Percentiles rank a stretch among this genome's conserved stretches.
Evolutionary conservation across 768 basidiomycete species (phyloP).

Genomic region (Cystofilobasidium macerans): DNA sequence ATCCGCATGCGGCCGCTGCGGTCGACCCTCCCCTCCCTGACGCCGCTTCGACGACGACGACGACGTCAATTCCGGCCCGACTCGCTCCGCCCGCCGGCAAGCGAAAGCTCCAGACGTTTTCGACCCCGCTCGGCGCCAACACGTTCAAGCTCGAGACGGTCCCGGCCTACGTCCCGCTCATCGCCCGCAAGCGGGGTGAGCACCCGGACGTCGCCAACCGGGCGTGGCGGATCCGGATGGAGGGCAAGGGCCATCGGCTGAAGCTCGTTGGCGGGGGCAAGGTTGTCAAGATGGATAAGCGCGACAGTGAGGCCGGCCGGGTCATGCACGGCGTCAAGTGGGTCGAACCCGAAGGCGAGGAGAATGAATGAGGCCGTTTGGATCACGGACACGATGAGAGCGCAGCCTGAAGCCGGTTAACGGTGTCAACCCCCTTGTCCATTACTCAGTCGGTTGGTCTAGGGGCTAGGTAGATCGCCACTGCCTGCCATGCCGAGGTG

Average conservation of each 20-base stretch:
- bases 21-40: background rate
- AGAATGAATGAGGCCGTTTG: background rate
- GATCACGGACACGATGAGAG: no score
- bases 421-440: no score
- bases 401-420: no score
- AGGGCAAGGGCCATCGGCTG: conserved; percentile 15
- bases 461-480: no score
- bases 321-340: background rate
- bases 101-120: conserved; percentile 30
- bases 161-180: conserved; percentile 55
- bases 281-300: background rate
- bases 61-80: background rate
- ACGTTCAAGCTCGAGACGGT: conserved; percentile 45
- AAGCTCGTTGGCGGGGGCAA: background rate
- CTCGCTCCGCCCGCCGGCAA: conserved; percentile 28
- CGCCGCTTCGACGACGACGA: background rate
- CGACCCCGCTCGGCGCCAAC: conserved; percentile 63
- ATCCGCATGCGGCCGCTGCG: conserved; percentile 14
- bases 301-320: background rate
- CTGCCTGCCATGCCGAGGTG: background rate
- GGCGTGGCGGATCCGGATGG: conserved; percentile 56
- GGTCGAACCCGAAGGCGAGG: background rate
- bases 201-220: conserved; percentile 63
- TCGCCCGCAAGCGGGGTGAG: conserved; percentile 58
- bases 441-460: no score